Conservation (phyloP, 2,329 filamentous ascomycete species). For the Fusarium sambucinum region DNA sequence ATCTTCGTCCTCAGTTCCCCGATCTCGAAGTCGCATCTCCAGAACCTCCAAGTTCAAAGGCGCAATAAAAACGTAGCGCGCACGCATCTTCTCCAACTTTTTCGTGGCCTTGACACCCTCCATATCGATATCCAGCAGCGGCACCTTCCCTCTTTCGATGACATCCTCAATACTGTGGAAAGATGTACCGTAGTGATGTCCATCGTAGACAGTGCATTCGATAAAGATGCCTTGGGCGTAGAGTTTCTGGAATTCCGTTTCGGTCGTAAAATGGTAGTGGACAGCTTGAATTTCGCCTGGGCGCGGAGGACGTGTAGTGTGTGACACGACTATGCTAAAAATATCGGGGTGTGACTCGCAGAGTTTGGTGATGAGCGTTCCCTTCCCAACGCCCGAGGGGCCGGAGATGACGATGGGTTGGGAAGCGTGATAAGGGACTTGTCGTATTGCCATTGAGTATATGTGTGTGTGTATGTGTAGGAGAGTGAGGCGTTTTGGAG, state of each 20-base stretch:
- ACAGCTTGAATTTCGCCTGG: not conserved
- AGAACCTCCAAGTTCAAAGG: fast-evolving
- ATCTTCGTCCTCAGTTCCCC: not conserved
- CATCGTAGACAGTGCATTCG: not conserved
- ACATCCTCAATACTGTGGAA: not conserved
- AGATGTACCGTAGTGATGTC: not conserved
- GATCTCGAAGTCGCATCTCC: fast-evolving
- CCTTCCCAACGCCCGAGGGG: not conserved
- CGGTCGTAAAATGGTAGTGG: not conserved
- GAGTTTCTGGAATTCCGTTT: not conserved
- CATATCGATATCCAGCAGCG: slow-evolving; percentile 1
- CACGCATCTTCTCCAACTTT: not conserved
- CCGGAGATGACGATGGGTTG: slow-evolving; percentile 6
- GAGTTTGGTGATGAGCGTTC: not conserved
- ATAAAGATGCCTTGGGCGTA: not conserved
- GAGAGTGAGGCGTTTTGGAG: not conserved
- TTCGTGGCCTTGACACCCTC: not conserved
- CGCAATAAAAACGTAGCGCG: not conserved
- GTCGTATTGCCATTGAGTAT: not conserved
- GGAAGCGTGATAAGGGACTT: not conserved
- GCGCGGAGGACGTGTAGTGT: not conserved
- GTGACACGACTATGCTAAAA: not conserved
- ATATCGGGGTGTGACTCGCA: not conserved
- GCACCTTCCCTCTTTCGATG: fast-evolving
- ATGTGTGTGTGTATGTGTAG: not conserved